Evolutionary conservation across 176 grass and related monocot species (phyloP), one percentile per base, ranked within the genome.

Genomic region (Hyparrhenia diplandra): DNA sequence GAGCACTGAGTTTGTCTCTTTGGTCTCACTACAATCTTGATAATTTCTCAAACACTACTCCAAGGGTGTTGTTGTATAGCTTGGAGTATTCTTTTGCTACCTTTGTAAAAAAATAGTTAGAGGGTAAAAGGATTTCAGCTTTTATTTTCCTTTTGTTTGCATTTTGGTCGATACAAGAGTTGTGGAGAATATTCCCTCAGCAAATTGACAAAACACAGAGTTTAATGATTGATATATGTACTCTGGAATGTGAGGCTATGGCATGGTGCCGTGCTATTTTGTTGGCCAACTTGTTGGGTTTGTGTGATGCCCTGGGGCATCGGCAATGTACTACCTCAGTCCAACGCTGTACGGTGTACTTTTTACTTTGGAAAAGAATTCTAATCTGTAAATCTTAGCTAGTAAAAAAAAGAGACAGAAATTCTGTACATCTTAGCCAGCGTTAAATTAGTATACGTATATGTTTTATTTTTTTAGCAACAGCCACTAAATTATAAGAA

Each of bases 1-100:
- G 61, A 75, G 75, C 42, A 78, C 87, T 16, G 94, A 97, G 82
- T 90, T 90, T 82, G 87, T 94, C 43, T 97, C 91, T n/a, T 58
- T 94, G 60, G 85, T 94, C 64, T 94, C 89, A 1, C 81, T 89
- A 31, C 77, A 91, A 62, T 80, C 83, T 45, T 97, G 84, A 82
- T 14, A 82, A 57, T 61, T 75, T 81, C 65, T 17, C 36, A 54
- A 31, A 67, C 39, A 59, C 45, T 52, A 42, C 37, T 41, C 20
- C 46, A 78, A 41, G 14, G 30, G 7, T 83, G 21, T n/a, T 25
- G 67, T 73, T 25, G 67, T 78, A 83, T 46, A 79, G 75, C 58
- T 73, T 73, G 35, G 74, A 79, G 10, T n/a, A 73, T 66, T 6
- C 9, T 71, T 83, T 82, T 64, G 5, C 35, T 73, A 18, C 67